A percentile compares a stretch with the other conserved stretches of the same genome.
Evolutionary conservation across 2,329 filamentous ascomycete genomes (phyloP).

Genomic region (Rugonectria rugulosa): DNA sequence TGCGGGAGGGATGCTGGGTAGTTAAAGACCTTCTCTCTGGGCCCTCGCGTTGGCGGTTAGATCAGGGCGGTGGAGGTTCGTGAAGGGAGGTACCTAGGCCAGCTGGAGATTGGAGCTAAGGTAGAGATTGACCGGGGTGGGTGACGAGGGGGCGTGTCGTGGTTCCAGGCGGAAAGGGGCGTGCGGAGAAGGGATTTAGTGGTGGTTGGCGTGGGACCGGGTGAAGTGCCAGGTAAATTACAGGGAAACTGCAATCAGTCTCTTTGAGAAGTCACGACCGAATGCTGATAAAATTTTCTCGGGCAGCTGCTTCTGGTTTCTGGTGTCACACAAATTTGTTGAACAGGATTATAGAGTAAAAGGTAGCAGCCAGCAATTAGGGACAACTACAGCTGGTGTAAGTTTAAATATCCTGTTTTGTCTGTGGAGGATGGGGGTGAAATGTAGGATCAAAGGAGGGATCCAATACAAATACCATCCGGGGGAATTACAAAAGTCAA

Average conservation of each 20-base stretch:
- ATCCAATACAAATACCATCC: background rate
- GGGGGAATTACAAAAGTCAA: conserved; percentile 35
- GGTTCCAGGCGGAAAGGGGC: background rate
- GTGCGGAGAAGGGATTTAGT: background rate
- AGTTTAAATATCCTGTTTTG: background rate
- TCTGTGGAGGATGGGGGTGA: background rate
- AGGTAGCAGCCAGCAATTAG: background rate
- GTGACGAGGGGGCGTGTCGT: conserved; percentile 5
- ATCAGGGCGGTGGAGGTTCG: conserved; percentile 14
- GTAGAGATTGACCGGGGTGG: conserved; percentile 18
- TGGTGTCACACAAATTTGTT: too few relatives aligned
- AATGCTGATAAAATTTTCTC: conserved; percentile 5
- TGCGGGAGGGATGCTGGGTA: conserved; percentile 7
- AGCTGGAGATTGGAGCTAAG: conserved; percentile 18
- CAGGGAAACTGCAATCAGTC: conserved; percentile 15
- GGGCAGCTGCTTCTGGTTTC: too few relatives aligned
- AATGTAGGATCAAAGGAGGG: background rate
- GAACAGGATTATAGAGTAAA: background rate
- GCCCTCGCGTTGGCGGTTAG: conserved; percentile 18
- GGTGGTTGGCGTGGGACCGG: conserved; percentile 21
- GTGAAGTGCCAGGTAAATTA: conserved; percentile 34
- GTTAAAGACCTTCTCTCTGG: conserved; percentile 15
- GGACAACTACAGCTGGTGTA: background rate
- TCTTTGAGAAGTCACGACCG: conserved; percentile 21
- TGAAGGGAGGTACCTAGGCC: conserved; percentile 15